These are phyloP conservation scores for Paspalum vaginatum DNA, from an alignment of 176 grass and related monocot species.

Conservation along the genomic window DNA sequence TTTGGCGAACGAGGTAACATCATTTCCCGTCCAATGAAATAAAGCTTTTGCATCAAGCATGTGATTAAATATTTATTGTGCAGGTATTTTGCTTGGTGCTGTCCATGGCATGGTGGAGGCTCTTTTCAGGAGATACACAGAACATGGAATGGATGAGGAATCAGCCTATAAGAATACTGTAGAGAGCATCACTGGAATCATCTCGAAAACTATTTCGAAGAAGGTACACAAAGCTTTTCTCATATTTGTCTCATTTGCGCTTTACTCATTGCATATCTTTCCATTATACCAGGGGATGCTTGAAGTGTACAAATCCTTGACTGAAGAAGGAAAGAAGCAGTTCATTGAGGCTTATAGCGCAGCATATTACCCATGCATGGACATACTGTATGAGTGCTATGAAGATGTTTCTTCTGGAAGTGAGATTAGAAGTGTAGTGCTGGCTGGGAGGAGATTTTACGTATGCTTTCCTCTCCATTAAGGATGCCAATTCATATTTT, in stretches of 20 bases:
- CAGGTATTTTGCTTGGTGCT: conserved; percentile 86
- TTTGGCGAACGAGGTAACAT: conserved; percentile 56
- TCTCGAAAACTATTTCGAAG: conserved; percentile 79
- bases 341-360: conserved; percentile 75
- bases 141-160: conserved; percentile 75
- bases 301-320: conserved; percentile 70
- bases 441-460: conserved; percentile 78
- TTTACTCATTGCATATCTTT: neutral
- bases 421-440: conserved; percentile 84
- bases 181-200: conserved; percentile 77
- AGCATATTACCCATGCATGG: conserved; percentile 79
- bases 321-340: conserved; percentile 75
- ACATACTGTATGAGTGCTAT: conserved; percentile 78
- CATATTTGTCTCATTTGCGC: neutral
- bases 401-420: conserved; percentile 80
- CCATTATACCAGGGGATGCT: conserved; percentile 65
- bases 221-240: conserved; percentile 44
- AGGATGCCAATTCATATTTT: conserved; percentile 3
- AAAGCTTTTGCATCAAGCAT: neutral
- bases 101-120: conserved; percentile 80
- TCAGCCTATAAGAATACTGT: conserved; percentile 77
- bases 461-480: conserved; percentile 35
- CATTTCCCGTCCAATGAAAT: neutral
- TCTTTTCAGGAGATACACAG: conserved; percentile 76
- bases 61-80: neutral